Evolutionary conservation across 768 basidiomycete species (phyloP).

Genomic region (Lactifluus rugatus): DNA sequence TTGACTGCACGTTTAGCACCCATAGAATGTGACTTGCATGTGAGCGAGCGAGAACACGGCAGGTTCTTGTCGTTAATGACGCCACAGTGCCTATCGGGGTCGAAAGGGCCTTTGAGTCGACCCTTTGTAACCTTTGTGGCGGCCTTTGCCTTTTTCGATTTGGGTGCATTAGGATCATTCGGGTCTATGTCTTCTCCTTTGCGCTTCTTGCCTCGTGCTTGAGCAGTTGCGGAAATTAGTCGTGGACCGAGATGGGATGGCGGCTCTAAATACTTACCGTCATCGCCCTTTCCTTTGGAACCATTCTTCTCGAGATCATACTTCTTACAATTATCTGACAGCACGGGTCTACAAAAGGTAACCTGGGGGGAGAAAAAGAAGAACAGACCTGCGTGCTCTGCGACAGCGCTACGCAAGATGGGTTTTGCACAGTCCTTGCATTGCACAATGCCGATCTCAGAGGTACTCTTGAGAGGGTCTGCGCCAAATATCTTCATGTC

Average conservation of each 20-base stretch:
- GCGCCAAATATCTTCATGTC: constrained; percentile 87
- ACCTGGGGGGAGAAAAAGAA: neutral
- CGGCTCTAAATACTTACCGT: constrained; percentile 26
- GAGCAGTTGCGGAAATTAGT: constrained; percentile 16
- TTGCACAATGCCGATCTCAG: constrained; percentile 54
- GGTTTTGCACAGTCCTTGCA: constrained; percentile 82
- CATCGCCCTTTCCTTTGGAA: constrained; percentile 45
- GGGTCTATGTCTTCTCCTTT: constrained; percentile 64
- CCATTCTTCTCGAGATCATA: constrained; percentile 50
- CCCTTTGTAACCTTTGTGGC: constrained; percentile 67
- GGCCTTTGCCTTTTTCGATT: constrained; percentile 69
- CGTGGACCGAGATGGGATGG: neutral
- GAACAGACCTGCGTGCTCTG: constrained; percentile 60
- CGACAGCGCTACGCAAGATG: constrained; percentile 61
- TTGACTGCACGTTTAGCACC: constrained; percentile 88
- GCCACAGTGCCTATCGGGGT: constrained; percentile 88
- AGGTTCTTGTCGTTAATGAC: constrained; percentile 93
- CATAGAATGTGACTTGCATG: constrained; percentile 98
- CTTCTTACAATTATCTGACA: constrained; percentile 49
- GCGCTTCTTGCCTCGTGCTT: constrained; percentile 66
- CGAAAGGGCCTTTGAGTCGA: constrained; percentile 74
- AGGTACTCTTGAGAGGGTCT: constrained; percentile 47
- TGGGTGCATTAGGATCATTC: constrained; percentile 52
- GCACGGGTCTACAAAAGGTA: neutral
- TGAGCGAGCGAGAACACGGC: constrained; percentile 89